These are phyloP conservation scores for slime mould (Dictyostelium discoideum) DNA, from an alignment of 78 protist species.

Conservation along the genomic window DNA sequence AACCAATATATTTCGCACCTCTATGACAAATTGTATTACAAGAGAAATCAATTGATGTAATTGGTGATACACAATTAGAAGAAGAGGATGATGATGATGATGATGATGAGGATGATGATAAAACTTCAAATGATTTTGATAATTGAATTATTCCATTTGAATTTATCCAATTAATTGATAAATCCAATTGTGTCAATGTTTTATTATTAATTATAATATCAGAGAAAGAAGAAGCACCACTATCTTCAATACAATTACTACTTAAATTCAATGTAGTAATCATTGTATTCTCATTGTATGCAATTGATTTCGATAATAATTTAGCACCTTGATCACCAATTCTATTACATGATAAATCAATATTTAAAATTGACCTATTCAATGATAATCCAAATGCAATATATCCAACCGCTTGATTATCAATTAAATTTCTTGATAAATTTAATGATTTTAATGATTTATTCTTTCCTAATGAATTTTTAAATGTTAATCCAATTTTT, in stretches of 20 bases:
- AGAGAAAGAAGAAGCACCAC: constrained; percentile 54
- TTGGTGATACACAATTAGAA: neutral
- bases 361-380: neutral
- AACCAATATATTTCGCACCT: constrained; percentile 31
- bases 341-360: constrained; percentile 40
- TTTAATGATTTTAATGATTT: constrained; percentile 5
- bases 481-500: neutral
- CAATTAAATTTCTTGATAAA: constrained; percentile 42
- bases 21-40: constrained; percentile 46
- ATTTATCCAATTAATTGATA: constrained; percentile 67
- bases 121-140: constrained; percentile 19
- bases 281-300: neutral
- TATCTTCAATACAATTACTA: constrained; percentile 46
- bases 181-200: constrained; percentile 20
- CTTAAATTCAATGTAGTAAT: neutral
- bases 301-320: constrained; percentile 20
- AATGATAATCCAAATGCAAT: neutral
- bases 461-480: constrained; percentile 10
- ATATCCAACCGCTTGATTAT: neutral
- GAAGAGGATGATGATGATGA: neutral
- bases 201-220: neutral
- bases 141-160: constrained; percentile 21
- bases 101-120: constrained; percentile 7
- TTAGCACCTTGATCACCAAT: constrained; percentile 40
- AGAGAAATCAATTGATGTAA: constrained; percentile 24